Percentiles rank a stretch among this genome's conserved stretches.
Evolutionary conservation across 352 stramenopile genomes (phyloP).

Genomic region (Phytophthora lateralis): DNA sequence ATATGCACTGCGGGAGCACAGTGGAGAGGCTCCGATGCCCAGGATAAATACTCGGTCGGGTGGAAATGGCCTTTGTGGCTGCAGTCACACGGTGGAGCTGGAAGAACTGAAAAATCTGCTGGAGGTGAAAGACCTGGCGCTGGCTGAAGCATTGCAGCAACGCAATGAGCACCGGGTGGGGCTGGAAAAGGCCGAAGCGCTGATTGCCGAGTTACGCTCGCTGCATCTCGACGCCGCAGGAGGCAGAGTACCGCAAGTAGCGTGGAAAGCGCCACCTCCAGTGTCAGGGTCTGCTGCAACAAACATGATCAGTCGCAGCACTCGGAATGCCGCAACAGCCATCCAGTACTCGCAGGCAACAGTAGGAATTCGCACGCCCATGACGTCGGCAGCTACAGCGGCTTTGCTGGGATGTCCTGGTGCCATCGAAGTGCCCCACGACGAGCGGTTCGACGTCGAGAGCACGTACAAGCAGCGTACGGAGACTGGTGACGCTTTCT

Average conservation of each 20-base stretch:
- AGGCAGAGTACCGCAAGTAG: conserved; percentile 24
- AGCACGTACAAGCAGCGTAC: conserved; percentile 50
- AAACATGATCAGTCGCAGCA: conserved; percentile 7
- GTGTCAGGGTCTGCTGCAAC: conserved; percentile 1
- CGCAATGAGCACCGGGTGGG: conserved; percentile 57
- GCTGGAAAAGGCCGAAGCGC: conserved; percentile 48
- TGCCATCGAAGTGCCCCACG: conserved; percentile 41
- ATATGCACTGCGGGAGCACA: conserved; percentile 29
- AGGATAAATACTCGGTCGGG: conserved; percentile 1
- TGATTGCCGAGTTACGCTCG: conserved; percentile 46
- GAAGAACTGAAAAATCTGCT: conserved; percentile 47
- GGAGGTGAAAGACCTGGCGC: conserved; percentile 56
- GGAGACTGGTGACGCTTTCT: conserved; percentile 52
- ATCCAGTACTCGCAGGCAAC: conserved; percentile 32
- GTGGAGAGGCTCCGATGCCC: background rate
- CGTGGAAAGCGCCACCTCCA: conserved; percentile 30
- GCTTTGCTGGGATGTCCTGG: conserved; percentile 32
- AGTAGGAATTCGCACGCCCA: conserved; percentile 27
- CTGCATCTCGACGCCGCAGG: conserved; percentile 29
- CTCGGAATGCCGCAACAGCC: conserved; percentile 14
- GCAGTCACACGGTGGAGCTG: conserved; percentile 36
- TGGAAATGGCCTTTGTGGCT: conserved; percentile 20
- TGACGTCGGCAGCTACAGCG: conserved; percentile 27
- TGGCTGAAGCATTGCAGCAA: conserved; percentile 62
- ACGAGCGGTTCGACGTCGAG: conserved; percentile 54